These are phyloP conservation scores for Phlyctochytrium arcticum DNA, from an alignment of 192 early-diverging fungal species.

Conservation along the genomic window DNA sequence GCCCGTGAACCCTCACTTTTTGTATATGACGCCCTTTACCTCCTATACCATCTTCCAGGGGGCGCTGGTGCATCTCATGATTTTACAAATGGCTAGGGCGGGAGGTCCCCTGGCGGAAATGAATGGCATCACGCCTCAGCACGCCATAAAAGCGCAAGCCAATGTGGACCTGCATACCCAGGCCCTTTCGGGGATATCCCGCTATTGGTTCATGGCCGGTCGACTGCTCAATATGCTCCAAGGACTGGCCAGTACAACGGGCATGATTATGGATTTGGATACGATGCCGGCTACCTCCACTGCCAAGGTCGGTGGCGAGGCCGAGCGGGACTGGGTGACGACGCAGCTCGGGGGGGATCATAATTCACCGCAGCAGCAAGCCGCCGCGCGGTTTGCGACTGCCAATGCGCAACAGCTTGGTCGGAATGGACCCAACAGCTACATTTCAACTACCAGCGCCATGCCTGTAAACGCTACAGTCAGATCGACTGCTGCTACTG, in stretches of 20 bases:
- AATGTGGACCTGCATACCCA: conserved; percentile 18
- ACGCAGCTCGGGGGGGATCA: no score
- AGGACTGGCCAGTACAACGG: conserved; percentile 6
- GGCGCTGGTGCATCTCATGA: conserved; percentile 32
- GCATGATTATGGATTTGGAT: no score
- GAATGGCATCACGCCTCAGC: not conserved
- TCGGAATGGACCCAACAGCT: no score
- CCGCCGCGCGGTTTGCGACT: no score
- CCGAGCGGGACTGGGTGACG: no score
- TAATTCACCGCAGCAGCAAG: no score
- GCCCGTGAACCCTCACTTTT: conserved; percentile 21
- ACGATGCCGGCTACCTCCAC: no score
- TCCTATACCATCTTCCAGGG: conserved; percentile 34
- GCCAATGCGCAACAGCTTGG: no score
- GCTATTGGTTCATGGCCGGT: conserved; percentile 30
- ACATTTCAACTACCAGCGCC: no score
- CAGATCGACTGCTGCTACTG: no score
- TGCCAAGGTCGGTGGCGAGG: no score
- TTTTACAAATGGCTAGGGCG: conserved; percentile 10
- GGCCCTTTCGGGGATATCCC: conserved; percentile 13
- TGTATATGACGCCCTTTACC: conserved; percentile 22
- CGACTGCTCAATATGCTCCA: conserved; percentile 18
- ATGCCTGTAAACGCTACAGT: no score
- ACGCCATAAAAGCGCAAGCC: conserved; percentile 1
- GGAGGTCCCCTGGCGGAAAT: not conserved